Conservation (phyloP, 2,329 filamentous ascomycete genomes). For the Ceratocystiopsis minuta region DNA sequence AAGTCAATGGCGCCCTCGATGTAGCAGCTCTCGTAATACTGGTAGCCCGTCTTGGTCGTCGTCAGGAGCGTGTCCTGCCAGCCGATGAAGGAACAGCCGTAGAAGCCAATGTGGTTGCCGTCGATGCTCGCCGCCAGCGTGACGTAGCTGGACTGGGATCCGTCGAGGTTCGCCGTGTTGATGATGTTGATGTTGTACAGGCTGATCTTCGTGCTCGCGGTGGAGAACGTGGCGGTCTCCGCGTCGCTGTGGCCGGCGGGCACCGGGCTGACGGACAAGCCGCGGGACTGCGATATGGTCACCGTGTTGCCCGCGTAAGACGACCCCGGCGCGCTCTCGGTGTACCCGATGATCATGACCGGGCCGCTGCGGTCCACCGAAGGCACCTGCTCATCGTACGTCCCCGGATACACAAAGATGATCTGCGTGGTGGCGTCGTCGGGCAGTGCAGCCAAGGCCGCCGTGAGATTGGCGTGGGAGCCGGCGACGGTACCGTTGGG, state of each 20-base stretch:
- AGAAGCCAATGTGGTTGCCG: conserved; percentile 14
- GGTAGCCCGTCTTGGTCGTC: conserved; percentile 15
- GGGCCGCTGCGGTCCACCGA: conserved; percentile 26
- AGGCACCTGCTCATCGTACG: conserved; percentile 41
- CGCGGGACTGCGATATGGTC: conserved; percentile 26
- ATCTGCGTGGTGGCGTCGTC: conserved; percentile 8
- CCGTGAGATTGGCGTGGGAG: conserved; percentile 15
- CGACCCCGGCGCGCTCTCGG: conserved; percentile 11
- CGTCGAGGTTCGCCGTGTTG: conserved; percentile 31
- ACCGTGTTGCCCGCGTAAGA: conserved; percentile 38
- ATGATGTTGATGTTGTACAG: conserved; percentile 31
- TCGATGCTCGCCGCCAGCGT: conserved; percentile 17
- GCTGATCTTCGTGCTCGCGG: conserved; percentile 37
- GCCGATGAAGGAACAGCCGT: conserved; percentile 14
- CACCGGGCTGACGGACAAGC: conserved; percentile 17
- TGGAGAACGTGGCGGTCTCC: conserved; percentile 24
- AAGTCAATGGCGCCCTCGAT: conserved; percentile 15
- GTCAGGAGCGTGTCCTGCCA: conserved; percentile 17
- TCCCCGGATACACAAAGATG: conserved; percentile 44
- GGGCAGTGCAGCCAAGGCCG: conserved; percentile 13
- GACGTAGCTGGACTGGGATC: conserved; percentile 26
- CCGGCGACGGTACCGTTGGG: conserved; percentile 11
- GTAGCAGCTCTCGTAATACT: conserved; percentile 17
- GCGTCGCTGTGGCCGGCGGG: conserved; percentile 28
- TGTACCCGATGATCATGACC: conserved; percentile 27